Conservation (phyloP, 2,329 filamentous ascomycete species). For the Karstenula rhodostoma region DNA sequence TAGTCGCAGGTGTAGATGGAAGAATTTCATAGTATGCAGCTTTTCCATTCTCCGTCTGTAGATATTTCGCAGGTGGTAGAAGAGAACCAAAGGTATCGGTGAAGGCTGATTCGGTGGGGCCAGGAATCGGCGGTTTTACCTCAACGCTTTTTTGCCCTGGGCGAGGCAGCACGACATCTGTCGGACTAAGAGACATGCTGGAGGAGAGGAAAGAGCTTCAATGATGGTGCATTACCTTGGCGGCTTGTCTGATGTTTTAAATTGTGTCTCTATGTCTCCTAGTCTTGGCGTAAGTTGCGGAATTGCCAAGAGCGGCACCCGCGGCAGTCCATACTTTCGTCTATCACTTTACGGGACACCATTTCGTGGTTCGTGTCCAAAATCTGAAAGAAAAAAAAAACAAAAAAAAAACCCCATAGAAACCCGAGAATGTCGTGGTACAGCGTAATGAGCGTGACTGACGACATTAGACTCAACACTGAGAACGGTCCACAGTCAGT, state of each 20-base stretch:
- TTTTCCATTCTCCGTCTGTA: constrained; percentile 44
- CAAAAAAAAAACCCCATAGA: too few species aligned
- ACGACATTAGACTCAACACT: neutral
- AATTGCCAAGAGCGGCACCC: too few species aligned
- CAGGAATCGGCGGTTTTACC: constrained; percentile 40
- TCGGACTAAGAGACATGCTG: constrained; percentile 11
- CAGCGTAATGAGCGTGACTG: neutral
- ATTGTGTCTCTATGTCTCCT: neutral
- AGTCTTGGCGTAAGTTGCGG: too few species aligned
- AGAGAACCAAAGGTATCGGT: constrained; percentile 49
- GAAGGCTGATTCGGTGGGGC: constrained; percentile 50
- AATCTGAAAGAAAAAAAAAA: too few species aligned
- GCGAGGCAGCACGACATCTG: constrained; percentile 34
- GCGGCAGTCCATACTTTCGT: too few species aligned
- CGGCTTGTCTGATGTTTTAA: neutral
- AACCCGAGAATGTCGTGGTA: neutral
- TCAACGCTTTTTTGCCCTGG: constrained; percentile 22
- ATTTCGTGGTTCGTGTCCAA: too few species aligned
- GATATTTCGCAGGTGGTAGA: constrained; percentile 49
- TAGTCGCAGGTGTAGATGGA: constrained; percentile 44
- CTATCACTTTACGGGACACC: too few species aligned
- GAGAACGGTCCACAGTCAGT: neutral
- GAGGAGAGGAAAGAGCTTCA: neutral
- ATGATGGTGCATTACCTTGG: neutral
- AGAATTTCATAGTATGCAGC: constrained; percentile 53